These are phyloP conservation scores for Moniliella sp. DNA, from an alignment of 1,284 basidiomycete species.

Conservation along the genomic window DNA sequence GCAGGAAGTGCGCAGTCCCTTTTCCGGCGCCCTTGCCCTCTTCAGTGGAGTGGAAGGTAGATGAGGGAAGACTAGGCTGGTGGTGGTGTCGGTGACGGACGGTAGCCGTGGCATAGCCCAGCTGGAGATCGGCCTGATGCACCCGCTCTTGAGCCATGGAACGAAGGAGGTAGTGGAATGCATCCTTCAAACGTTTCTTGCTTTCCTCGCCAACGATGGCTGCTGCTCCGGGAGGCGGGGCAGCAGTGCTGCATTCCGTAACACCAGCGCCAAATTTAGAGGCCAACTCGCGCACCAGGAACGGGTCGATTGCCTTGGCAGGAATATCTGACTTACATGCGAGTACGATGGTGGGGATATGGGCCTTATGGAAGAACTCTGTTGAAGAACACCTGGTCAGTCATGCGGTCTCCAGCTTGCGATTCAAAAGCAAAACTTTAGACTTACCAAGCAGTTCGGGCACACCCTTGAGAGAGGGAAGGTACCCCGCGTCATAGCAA, in stretches of 20 bases:
- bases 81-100: too few relatives aligned
- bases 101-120: too few relatives aligned
- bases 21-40: too few relatives aligned
- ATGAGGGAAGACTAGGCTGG: too few relatives aligned
- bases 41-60: too few relatives aligned
- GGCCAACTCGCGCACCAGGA: constrained; percentile 26
- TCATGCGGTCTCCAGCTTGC: too few relatives aligned
- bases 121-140: too few relatives aligned
- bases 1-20: too few relatives aligned
- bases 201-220: constrained; percentile 24
- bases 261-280: constrained; percentile 23
- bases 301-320: constrained; percentile 23
- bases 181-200: constrained; percentile 27
- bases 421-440: too few relatives aligned
- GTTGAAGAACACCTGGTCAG: not conserved
- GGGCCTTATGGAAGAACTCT: constrained; percentile 16
- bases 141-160: too few relatives aligned
- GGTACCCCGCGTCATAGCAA: constrained; percentile 23
- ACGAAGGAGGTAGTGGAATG: constrained; percentile 25
- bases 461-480: constrained; percentile 23
- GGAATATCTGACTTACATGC: constrained; percentile 26
- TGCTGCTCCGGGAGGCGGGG: too few relatives aligned
- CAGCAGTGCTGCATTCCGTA: constrained; percentile 14
- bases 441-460: constrained; percentile 15
- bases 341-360: constrained; percentile 23